These are phyloP conservation scores for Medicago lupulina DNA, from an alignment of 306 rosid species.

Conservation along the genomic window DNA sequence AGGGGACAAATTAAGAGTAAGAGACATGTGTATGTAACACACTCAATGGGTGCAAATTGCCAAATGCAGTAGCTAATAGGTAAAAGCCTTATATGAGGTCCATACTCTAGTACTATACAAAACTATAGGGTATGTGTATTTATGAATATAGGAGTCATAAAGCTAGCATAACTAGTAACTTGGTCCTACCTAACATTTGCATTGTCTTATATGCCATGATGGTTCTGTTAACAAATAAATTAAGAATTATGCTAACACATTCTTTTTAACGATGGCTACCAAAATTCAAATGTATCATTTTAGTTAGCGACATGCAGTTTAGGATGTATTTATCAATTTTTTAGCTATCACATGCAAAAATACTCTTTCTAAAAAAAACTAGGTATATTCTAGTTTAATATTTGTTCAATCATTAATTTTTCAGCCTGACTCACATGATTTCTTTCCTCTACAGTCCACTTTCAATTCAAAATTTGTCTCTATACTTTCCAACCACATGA, in stretches of 20 bases:
- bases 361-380: no score
- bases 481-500: background rate
- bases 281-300: no score
- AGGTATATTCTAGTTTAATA: no score
- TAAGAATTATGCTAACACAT: no score
- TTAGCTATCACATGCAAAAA: no score
- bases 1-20: background rate
- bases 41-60: constrained; percentile 27
- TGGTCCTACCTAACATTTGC: constrained; percentile 45
- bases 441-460: background rate
- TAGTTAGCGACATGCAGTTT: no score
- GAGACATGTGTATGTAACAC: constrained; percentile 26
- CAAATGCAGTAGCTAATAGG: constrained; percentile 16
- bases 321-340: no score
- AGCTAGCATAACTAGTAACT: background rate
- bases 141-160: background rate
- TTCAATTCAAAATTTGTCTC: background rate
- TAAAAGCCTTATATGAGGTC: constrained; percentile 2
- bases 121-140: background rate
- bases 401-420: no score
- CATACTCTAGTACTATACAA: background rate
- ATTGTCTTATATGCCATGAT: constrained; percentile 45
- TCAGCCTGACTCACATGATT: background rate
- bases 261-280: no score
- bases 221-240: background rate